These are phyloP conservation scores for Neohortaea acidophila DNA, from an alignment of 495 filamentous ascomycete species.

Conservation along the genomic window DNA sequence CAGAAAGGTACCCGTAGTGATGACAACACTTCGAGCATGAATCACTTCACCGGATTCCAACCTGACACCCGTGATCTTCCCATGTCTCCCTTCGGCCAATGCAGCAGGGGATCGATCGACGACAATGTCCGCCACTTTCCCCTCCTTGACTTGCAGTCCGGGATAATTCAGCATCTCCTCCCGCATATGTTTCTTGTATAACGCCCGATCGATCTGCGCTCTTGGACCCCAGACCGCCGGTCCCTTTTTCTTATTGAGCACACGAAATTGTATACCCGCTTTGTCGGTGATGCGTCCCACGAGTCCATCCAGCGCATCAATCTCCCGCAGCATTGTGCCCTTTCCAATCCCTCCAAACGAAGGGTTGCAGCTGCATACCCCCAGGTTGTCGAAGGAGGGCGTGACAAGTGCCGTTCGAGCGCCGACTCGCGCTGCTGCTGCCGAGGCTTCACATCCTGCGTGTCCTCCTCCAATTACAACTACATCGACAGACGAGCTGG, in stretches of 20 bases:
- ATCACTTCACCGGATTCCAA: slow-evolving; percentile 83
- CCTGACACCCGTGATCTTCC: slow-evolving; percentile 69
- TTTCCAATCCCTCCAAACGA: slow-evolving; percentile 98
- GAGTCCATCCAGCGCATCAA: slow-evolving; percentile 89
- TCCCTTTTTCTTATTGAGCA: slow-evolving; percentile 78
- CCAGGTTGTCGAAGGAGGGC: slow-evolving; percentile 72
- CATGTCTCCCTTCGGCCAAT: slow-evolving; percentile 38
- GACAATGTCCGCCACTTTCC: slow-evolving; percentile 85
- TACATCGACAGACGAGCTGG: slow-evolving; percentile 44
- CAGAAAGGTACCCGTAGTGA: slow-evolving; percentile 91
- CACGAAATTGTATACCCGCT: slow-evolving; percentile 78
- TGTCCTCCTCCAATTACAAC: slow-evolving; percentile 92
- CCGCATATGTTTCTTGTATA: slow-evolving; percentile 86
- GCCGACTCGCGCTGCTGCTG: slow-evolving; percentile 80
- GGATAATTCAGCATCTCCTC: slow-evolving; percentile 66
- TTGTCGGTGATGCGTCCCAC: slow-evolving; percentile 84
- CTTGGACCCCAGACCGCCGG: slow-evolving; percentile 94
- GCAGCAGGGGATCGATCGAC: slow-evolving; percentile 36
- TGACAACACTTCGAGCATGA: slow-evolving; percentile 65
- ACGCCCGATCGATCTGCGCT: slow-evolving; percentile 83
- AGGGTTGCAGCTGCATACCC: slow-evolving; percentile 94
- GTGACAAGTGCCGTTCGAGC: slow-evolving; percentile 84
- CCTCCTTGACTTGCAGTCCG: slow-evolving; percentile 64
- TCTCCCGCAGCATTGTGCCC: slow-evolving; percentile 86
- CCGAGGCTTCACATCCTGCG: slow-evolving; percentile 84